Evolutionary conservation across 2,329 filamentous ascomycete species (phyloP).

Genomic region (Colletotrichum costaricense): DNA sequence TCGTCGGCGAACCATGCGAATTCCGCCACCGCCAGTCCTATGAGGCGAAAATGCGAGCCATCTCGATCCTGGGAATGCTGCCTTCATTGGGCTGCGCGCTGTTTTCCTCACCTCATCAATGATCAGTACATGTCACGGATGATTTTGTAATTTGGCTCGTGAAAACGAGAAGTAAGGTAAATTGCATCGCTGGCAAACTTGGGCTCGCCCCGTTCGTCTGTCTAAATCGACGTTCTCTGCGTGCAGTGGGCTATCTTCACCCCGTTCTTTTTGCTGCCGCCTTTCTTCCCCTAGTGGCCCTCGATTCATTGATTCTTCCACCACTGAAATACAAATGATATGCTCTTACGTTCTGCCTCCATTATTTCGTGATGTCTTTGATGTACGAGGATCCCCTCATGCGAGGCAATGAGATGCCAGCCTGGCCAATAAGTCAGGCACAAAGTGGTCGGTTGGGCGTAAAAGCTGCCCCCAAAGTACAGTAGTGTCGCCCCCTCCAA

Average conservation of each 20-base stretch:
- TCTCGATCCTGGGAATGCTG: background rate
- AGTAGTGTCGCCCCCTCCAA: background rate
- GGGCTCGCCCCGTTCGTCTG: background rate
- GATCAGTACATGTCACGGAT: background rate
- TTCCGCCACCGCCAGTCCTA: conserved; percentile 8
- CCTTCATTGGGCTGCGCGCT: background rate
- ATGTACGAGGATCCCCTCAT: background rate
- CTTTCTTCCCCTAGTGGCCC: background rate
- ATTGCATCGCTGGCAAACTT: background rate
- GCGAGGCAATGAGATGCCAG: background rate
- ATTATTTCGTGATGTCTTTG: background rate
- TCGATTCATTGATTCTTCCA: background rate
- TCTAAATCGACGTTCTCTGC: background rate
- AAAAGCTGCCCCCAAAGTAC: background rate
- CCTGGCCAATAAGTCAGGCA: background rate
- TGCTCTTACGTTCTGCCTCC: background rate
- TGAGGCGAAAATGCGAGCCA: background rate
- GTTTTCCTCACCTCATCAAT: background rate
- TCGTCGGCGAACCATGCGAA: background rate
- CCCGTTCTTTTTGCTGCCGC: background rate
- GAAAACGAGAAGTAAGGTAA: background rate
- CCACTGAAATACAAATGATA: background rate
- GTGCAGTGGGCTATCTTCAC: background rate
- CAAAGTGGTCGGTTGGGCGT: background rate
- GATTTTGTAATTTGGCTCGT: background rate